Base-by-base conservation (phyloP, 1,284 basidiomycete species). In the Hemileccinum hortonii region DNA sequence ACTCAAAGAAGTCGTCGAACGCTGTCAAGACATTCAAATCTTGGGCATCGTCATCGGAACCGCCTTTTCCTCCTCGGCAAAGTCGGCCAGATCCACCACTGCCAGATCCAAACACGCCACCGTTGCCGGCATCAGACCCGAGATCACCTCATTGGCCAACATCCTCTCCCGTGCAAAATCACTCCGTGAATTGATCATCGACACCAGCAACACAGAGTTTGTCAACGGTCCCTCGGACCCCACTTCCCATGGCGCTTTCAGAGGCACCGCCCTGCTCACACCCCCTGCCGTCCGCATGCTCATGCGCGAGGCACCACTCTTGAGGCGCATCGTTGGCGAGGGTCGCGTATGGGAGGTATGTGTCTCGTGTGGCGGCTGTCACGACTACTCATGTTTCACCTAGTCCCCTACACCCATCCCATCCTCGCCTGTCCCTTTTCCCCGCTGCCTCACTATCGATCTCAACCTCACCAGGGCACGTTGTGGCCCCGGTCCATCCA, bases 321-420 rank as follows among this genome's bases (percentile, higher is more conserved):
- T 69, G 24, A 63, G 66, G 45, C 78, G 70, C 52, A 71, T 88
- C 37, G 66, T 84, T 30, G 79, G 77, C 26, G 79, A 78, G 53
- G 75, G 74, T 39, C 73, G 83, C 36, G 63, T 80, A 10, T 88
- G 84, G 84, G 80, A 72, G 59, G 86, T 86, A 8, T 58, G 58
- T 73, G 9, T 33, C 9, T 26, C n/a, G 14, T 12, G 2, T n/a
- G 26, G 2, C 22, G 9, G 8, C 16, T 18, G 12, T n/a, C 11
- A 22, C 12, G 10, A 9, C 12, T 12, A 14, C 30, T 32, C 6
- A 32, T 15, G 3, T 6, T 7, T 12, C 6, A 3, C 14, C 37
- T 30, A 67, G 63, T 64, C 63, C 8, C 3, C 41, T 6, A 54
- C 52, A 7, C 56, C 63, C 1, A 44, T 22, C 2, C 55, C 55